A percentile compares a stretch with the other conserved stretches of the same genome.
These are phyloP conservation scores for Phoma sp. DNA, from an alignment of 2,329 filamentous ascomycete species.

Conservation along the genomic window DNA sequence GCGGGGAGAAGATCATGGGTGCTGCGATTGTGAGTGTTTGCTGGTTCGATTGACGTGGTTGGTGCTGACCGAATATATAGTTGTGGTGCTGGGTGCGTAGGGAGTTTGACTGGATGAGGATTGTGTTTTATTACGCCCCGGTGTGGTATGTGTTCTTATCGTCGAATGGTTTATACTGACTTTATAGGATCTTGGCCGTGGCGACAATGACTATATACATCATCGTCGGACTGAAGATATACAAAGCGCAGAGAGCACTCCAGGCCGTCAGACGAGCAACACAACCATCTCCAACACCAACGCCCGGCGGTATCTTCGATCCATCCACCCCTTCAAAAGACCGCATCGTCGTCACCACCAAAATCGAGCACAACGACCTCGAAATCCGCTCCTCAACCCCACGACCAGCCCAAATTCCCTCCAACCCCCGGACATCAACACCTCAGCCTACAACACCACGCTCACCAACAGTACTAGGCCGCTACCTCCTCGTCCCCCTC, in stretches of 20 bases:
- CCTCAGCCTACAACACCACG: neutral
- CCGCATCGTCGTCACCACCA: conserved; percentile 62
- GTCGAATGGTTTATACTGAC: conserved; percentile 16
- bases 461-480: neutral
- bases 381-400: conserved; percentile 11
- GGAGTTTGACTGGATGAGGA: conserved; percentile 74
- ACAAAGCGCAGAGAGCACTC: conserved; percentile 66
- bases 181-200: conserved; percentile 59
- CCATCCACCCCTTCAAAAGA: conserved; percentile 47
- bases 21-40: conserved; percentile 65
- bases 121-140: conserved; percentile 77
- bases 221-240: conserved; percentile 71
- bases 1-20: conserved; percentile 71
- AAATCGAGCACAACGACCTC: conserved; percentile 65
- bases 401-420: conserved; percentile 29
- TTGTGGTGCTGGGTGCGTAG: conserved; percentile 82
- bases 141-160: conserved; percentile 62
- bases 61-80: conserved; percentile 38
- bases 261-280: conserved; percentile 42
- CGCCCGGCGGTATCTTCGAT: neutral
- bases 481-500: neutral
- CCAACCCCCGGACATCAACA: conserved; percentile 34
- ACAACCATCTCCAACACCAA: conserved; percentile 6
- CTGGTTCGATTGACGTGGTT: too few species aligned
- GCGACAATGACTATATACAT: conserved; percentile 71